A percentile compares a stretch with the other conserved stretches of the same genome.
Evolutionary conservation across 345 rosid genomes (phyloP).

Genomic region (Salix udensis): DNA sequence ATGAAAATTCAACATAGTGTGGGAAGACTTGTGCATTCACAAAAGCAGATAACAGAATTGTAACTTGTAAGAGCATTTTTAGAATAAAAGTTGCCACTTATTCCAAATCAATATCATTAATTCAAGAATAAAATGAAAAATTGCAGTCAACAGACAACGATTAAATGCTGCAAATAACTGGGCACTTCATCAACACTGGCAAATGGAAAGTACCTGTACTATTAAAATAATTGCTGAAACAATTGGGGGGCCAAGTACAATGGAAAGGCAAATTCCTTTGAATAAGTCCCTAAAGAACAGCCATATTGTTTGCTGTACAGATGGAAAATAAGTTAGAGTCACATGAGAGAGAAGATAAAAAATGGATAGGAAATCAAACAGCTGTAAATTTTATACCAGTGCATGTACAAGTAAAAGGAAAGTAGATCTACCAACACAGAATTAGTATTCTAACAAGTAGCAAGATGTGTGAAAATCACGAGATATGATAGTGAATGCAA

Average conservation of each 20-base stretch:
- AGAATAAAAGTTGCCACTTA: not conserved
- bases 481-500: conserved; percentile 24
- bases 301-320: conserved; percentile 91
- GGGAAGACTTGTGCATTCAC: not conserved
- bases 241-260: conserved; percentile 82
- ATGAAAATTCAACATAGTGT: conserved; percentile 11
- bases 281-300: conserved; percentile 81
- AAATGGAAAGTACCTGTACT: conserved; percentile 59
- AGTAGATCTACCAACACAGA: not conserved
- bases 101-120: not conserved
- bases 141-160: not conserved
- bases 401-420: not conserved
- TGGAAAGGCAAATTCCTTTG: conserved; percentile 69
- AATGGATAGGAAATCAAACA: not conserved
- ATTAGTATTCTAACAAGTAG: conserved; percentile 7
- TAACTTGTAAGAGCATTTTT: not conserved
- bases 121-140: not conserved
- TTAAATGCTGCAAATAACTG: not conserved
- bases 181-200: conserved; percentile 2
- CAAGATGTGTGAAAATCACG: conserved; percentile 4
- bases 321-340: conserved; percentile 11
- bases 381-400: not conserved
- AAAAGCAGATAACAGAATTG: not conserved
- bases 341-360: not conserved
- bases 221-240: conserved; percentile 78